These are phyloP conservation scores for Lasiosphaeria hispida DNA, from an alignment of 495 filamentous ascomycete genomes.

Conservation along the genomic window DNA sequence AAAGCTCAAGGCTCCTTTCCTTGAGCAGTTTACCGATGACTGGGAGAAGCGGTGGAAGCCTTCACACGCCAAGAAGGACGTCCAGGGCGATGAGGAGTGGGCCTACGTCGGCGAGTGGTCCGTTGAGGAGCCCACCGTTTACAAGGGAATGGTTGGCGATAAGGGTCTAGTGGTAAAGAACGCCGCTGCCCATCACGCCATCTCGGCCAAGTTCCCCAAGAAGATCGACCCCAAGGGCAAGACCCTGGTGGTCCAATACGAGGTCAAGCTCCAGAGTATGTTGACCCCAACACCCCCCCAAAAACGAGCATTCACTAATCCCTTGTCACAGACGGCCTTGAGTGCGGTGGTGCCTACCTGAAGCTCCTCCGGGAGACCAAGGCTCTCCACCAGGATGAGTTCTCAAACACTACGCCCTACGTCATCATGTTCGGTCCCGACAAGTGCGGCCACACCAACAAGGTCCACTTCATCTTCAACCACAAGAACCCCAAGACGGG, in stretches of 20 bases:
- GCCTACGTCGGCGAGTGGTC: slow-evolving; percentile 95
- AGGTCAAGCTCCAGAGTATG: slow-evolving; percentile 98
- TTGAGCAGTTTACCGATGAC: slow-evolving; percentile 97
- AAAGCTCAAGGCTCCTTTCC: slow-evolving; percentile 84
- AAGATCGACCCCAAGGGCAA: slow-evolving; percentile 96
- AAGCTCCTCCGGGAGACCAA: slow-evolving; percentile 99
- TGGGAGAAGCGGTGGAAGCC: slow-evolving; percentile 91
- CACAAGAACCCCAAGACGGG: slow-evolving; percentile 99
- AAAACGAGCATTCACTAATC: slow-evolving; percentile 14
- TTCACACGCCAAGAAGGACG: slow-evolving; percentile 94
- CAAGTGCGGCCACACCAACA: slow-evolving; percentile 99
- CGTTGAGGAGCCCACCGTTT: slow-evolving; percentile 89
- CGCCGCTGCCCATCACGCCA: slow-evolving; percentile 94
- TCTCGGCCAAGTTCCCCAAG: slow-evolving; percentile 97
- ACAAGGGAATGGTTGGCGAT: slow-evolving; percentile 94
- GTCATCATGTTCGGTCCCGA: slow-evolving; percentile 99
- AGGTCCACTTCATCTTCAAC: slow-evolving; percentile 99
- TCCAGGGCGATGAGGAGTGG: slow-evolving; percentile 90
- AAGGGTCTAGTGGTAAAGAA: slow-evolving; percentile 98
- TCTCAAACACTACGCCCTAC: slow-evolving; percentile 95
- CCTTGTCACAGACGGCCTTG: slow-evolving; percentile 69
- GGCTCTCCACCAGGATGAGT: slow-evolving; percentile 94
- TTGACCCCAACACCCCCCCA: slow-evolving; percentile 18
- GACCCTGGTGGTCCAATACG: slow-evolving; percentile 95
- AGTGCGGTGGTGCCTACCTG: slow-evolving; percentile 98